Evolutionary conservation across 192 early-diverging fungal genomes (phyloP).

Genomic region (Coemansia biformis): DNA sequence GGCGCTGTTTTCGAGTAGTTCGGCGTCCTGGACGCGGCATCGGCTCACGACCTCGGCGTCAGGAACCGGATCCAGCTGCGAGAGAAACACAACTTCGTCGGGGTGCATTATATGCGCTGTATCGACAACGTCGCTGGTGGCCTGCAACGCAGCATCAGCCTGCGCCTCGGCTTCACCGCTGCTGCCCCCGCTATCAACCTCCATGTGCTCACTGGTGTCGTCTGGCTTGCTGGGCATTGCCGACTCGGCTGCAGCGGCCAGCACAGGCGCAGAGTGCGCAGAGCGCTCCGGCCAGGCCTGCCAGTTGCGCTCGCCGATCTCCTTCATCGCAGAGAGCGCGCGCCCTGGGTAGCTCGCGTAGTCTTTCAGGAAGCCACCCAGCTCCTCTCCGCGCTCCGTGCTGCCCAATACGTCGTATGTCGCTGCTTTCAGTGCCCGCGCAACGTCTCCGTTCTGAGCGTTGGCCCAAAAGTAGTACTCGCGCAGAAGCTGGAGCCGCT

Average conservation of each 20-base stretch:
- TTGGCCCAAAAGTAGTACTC: slow-evolving; percentile 34
- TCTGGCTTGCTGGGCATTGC: neutral
- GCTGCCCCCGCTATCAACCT: slow-evolving; percentile 9
- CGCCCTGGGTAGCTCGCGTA: slow-evolving; percentile 14
- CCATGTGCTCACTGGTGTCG: slow-evolving; percentile 10
- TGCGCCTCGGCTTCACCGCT: neutral
- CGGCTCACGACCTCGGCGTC: slow-evolving; percentile 15
- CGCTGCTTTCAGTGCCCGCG: slow-evolving; percentile 4
- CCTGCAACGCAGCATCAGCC: neutral
- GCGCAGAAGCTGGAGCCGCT: slow-evolving; percentile 13
- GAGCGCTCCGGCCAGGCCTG: neutral
- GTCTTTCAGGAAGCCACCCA: slow-evolving; percentile 14
- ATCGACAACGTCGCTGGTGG: neutral
- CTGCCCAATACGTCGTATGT: neutral
- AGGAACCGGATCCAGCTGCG: slow-evolving; percentile 24
- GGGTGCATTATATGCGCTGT: slow-evolving; percentile 20
- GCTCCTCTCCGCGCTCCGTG: slow-evolving; percentile 5
- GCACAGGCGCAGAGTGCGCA: neutral
- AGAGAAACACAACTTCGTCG: slow-evolving; percentile 34
- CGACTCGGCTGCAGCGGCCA: neutral
- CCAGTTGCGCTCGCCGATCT: slow-evolving; percentile 13
- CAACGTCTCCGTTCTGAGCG: slow-evolving; percentile 12
- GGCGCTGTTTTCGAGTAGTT: slow-evolving; percentile 15
- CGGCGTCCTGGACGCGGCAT: slow-evolving; percentile 10
- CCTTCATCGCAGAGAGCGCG: slow-evolving; percentile 8